A percentile compares a stretch with the other conserved stretches of the same genome.
Conservation (phyloP, 176 grass and related monocot species). For the Cymbopogon citratus region DNA sequence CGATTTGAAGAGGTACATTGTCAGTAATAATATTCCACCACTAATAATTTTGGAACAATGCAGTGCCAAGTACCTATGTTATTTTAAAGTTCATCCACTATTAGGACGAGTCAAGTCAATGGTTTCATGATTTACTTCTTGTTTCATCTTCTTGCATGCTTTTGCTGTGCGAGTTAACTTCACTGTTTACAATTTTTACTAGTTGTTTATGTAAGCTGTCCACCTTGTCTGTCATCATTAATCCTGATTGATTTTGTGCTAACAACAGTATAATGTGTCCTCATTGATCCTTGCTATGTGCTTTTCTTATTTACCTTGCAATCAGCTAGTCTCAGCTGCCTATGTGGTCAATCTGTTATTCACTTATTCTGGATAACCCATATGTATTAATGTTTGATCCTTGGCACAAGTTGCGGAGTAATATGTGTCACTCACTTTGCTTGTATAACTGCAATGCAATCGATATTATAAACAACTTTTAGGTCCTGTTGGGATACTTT, state of each 20-base stretch:
- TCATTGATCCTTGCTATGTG: neutral
- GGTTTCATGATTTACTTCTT: neutral
- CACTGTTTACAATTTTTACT: neutral
- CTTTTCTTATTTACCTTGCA: conserved; percentile 22
- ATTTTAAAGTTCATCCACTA: neutral
- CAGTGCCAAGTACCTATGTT: neutral
- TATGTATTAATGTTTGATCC: no score
- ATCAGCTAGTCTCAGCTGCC: neutral
- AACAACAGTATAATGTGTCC: neutral
- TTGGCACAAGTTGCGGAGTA: neutral
- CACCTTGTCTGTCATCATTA: neutral
- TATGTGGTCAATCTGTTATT: no score
- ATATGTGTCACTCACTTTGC: neutral
- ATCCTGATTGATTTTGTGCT: neutral
- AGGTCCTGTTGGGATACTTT: neutral
- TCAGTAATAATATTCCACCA: neutral
- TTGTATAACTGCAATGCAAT: neutral
- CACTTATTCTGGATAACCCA: no score
- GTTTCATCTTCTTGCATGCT: neutral
- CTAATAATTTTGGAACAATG: neutral
- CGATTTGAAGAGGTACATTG: conserved; percentile 89
- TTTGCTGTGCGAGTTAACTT: neutral
- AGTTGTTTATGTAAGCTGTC: neutral
- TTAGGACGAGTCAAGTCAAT: neutral
- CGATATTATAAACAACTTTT: neutral